A percentile compares a stretch with the other conserved stretches of the same genome.
Evolutionary conservation across 2,329 filamentous ascomycete genomes (phyloP).

Genomic region (Fusarium pseudoanthophilum): DNA sequence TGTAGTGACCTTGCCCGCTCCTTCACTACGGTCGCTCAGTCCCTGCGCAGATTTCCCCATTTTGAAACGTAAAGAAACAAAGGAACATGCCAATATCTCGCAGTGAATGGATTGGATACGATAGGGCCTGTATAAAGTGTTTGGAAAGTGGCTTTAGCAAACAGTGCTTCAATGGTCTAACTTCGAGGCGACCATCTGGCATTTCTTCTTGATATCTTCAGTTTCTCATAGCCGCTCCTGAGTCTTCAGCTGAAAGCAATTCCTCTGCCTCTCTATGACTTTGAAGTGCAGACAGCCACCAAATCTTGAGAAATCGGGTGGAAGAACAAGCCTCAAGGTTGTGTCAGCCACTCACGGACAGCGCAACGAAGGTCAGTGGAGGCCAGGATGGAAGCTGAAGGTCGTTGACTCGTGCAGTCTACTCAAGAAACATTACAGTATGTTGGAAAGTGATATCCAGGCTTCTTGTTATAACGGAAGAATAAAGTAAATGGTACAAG

Average conservation of each 20-base stretch:
- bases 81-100: accelerated
- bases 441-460: too few species aligned
- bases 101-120: background rate
- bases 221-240: background rate
- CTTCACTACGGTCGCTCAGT: background rate
- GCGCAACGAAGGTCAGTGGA: background rate
- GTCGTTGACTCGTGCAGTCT: background rate
- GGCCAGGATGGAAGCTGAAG: background rate
- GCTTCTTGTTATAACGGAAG: background rate
- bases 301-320: background rate
- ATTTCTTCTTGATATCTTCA: background rate
- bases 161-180: background rate
- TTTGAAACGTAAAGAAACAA: background rate
- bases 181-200: background rate
- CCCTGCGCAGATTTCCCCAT: background rate
- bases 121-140: accelerated
- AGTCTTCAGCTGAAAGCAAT: too few species aligned
- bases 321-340: background rate
- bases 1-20: background rate
- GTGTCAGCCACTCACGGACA: background rate
- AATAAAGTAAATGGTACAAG: background rate
- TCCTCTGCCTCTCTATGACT: too few species aligned
- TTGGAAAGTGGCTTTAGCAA: too few species aligned
- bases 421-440: too few species aligned
- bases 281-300: accelerated